These are phyloP conservation scores for Cupressus sempervirens DNA, from an alignment of 75 land plant species.

Conservation along the genomic window DNA sequence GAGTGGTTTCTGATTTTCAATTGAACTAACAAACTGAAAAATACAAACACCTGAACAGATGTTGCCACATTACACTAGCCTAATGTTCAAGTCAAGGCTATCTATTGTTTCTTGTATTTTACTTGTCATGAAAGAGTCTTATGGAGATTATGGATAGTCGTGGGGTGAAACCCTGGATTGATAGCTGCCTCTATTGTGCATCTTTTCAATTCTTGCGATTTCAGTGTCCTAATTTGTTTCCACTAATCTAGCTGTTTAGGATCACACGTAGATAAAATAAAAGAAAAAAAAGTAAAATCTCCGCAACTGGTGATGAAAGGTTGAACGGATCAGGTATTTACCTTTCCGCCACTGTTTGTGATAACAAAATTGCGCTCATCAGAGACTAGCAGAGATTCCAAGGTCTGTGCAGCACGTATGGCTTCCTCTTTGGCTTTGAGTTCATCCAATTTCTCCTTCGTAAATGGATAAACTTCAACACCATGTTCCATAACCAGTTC, in stretches of 20 bases:
- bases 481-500: constrained; percentile 47
- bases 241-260: background rate
- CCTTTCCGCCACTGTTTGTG: constrained; percentile 26
- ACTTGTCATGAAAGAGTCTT: background rate
- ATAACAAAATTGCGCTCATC: constrained; percentile 24
- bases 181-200: background rate
- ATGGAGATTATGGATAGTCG: background rate
- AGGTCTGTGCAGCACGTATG: constrained; percentile 17
- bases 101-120: background rate
- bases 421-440: constrained; percentile 40
- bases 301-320: background rate
- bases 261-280: background rate
- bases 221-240: background rate
- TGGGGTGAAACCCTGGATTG: background rate
- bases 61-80: background rate
- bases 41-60: background rate
- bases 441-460: constrained; percentile 40
- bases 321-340: background rate
- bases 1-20: too few relatives aligned
- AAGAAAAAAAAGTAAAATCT: background rate
- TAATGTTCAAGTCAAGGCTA: background rate
- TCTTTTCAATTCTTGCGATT: background rate
- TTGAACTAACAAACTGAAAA: too few relatives aligned
- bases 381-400: constrained; percentile 30
- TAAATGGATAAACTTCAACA: constrained; percentile 51